phyloP scores from a whole-genome alignment of 1,284 basidiomycete species.

The Sanghuangporus weigelae region DNA sequence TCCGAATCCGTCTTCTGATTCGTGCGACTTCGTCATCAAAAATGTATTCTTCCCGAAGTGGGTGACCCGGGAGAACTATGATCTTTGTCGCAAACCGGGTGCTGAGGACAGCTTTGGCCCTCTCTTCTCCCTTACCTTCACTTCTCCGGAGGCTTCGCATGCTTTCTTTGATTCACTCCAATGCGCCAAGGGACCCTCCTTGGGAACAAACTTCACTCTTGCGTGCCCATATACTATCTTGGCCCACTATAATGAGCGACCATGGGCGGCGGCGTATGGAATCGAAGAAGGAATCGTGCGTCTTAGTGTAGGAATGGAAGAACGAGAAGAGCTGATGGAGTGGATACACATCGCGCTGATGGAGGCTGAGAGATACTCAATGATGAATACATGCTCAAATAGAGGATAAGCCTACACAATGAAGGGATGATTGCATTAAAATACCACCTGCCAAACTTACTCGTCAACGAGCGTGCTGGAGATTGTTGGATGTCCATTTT shows the following conservation, averaged over 20 bases:
- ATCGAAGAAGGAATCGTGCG: conserved; percentile 85
- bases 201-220: conserved; percentile 97
- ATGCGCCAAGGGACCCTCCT: conserved; percentile 88
- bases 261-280: conserved; percentile 87
- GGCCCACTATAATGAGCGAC: conserved; percentile 87
- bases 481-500: conserved; percentile 55
- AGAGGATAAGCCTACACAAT: too few relatives aligned
- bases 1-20: conserved; percentile 36
- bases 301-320: conserved; percentile 91
- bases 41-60: conserved; percentile 91
- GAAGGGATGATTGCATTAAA: neutral
- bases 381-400: too few relatives aligned
- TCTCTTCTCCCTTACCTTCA: conserved; percentile 90
- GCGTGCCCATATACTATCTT: conserved; percentile 92
- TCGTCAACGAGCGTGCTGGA: neutral
- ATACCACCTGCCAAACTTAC: neutral
- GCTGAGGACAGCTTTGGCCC: conserved; percentile 75
- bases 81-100: conserved; percentile 46
- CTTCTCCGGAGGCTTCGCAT: conserved; percentile 55
- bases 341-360: conserved; percentile 67
- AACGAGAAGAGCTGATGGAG: conserved; percentile 49
- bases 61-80: conserved; percentile 71
- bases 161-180: conserved; percentile 87
- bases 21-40: conserved; percentile 54
- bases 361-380: conserved; percentile 51